phyloP scores from a whole-genome alignment of 148 eudicot species.

The Beta vulgaris region DNA sequence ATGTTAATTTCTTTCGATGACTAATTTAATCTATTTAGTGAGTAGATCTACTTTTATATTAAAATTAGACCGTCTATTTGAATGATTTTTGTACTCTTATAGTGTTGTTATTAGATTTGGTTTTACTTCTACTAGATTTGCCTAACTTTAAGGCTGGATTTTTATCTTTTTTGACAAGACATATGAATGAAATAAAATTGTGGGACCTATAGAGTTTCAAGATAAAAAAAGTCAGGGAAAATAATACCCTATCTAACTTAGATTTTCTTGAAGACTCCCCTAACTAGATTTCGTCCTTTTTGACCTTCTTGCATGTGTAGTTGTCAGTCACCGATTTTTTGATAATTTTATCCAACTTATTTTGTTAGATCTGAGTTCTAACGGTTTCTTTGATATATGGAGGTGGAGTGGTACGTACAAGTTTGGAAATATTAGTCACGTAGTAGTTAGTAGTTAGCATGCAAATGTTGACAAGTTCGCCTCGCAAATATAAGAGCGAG shows the following conservation, averaged over 20 bases:
- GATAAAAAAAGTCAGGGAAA: constrained; percentile 21
- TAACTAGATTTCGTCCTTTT: constrained; percentile 23
- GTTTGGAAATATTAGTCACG: not conserved
- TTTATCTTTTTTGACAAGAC: constrained; percentile 7
- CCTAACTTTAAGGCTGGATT: not conserved
- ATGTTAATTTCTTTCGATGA: no score
- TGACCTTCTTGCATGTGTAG: constrained; percentile 10
- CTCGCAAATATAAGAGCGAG: no score
- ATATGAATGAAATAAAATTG: not conserved
- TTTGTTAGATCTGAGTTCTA: not conserved
- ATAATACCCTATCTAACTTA: constrained; percentile 28
- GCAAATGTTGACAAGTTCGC: no score
- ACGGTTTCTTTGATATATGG: not conserved
- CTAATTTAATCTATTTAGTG: no score
- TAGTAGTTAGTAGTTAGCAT: no score
- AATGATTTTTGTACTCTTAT: no score
- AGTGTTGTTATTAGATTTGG: constrained; percentile 15
- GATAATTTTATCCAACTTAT: not conserved
- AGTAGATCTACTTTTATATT: no score
- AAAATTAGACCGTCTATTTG: no score
- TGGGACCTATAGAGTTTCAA: constrained; percentile 5
- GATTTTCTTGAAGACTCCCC: constrained; percentile 26
- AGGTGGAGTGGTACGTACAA: no score
- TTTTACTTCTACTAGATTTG: not conserved
- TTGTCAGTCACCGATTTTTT: constrained; percentile 15